Evolutionary conservation across 164 flowering plant species (phyloP).

Genomic region (grape (Vitis vinifera)): DNA sequence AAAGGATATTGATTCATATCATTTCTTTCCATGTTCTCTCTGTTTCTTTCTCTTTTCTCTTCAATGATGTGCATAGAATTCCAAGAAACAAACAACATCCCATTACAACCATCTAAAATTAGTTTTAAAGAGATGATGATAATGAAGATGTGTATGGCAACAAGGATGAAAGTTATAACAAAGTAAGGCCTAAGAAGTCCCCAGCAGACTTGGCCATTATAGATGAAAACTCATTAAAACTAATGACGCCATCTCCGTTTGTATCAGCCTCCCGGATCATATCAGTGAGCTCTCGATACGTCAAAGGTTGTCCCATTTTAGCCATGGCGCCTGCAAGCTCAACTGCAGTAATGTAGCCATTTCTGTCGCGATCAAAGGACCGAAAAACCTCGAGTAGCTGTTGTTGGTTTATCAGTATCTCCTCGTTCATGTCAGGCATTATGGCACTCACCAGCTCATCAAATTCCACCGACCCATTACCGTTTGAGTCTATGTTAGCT

Average conservation of each 20-base stretch:
- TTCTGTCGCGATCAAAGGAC: conserved; percentile 36
- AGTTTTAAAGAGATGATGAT: too few species aligned
- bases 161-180: too few species aligned
- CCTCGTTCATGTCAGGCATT: conserved; percentile 19
- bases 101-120: too few species aligned
- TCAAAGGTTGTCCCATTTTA: conserved; percentile 41
- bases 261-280: conserved; percentile 40
- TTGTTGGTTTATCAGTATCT: conserved; percentile 23
- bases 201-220: conserved; percentile 19
- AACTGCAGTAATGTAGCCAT: conserved; percentile 38
- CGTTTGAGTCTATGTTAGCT: conserved; percentile 32
- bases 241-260: conserved; percentile 39
- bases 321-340: conserved; percentile 45
- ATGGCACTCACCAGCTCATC: conserved; percentile 31
- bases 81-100: too few species aligned
- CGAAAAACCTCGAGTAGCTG: conserved; percentile 29
- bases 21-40: too few species aligned
- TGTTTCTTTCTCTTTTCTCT: too few species aligned
- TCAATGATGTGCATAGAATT: too few species aligned
- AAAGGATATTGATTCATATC: too few species aligned
- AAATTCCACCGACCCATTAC: conserved; percentile 36
- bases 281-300: conserved; percentile 31
- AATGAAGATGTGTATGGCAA: too few species aligned
- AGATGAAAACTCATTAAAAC: conserved; percentile 32
- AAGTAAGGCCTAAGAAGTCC: conserved; percentile 15